phyloP scores from a whole-genome alignment of 75 land plant genomes.

The Pinus taeda region DNA sequence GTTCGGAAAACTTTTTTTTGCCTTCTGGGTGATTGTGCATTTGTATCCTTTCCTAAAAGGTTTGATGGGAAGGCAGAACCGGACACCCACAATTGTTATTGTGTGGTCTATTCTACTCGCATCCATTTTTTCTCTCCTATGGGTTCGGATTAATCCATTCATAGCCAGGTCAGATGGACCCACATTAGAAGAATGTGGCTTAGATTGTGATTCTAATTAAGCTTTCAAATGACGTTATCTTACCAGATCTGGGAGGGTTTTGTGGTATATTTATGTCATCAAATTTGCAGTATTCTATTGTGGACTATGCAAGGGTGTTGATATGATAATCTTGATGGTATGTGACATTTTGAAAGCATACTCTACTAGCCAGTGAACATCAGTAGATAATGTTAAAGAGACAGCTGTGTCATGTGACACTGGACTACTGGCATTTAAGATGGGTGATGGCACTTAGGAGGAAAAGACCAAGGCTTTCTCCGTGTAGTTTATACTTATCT shows the following conservation, averaged over 20 bases:
- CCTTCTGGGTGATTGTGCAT: conserved; percentile 80
- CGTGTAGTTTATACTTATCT: conserved; percentile 7
- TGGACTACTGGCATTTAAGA: not conserved
- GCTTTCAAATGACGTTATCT: not conserved
- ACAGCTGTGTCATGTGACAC: not conserved
- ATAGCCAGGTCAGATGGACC: conserved; percentile 53
- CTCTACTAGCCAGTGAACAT: not conserved
- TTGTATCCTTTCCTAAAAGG: conserved; percentile 74
- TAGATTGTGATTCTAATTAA: conserved; percentile 66
- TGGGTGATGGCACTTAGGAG: conserved; percentile 3
- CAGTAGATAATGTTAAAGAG: not conserved
- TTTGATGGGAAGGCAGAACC: conserved; percentile 56
- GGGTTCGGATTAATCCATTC: conserved; percentile 67
- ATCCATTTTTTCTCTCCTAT: conserved; percentile 58
- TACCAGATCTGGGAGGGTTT: not conserved
- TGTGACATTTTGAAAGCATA: conserved; percentile 1
- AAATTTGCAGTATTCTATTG: not conserved
- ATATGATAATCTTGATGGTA: not conserved
- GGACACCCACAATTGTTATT: conserved; percentile 61
- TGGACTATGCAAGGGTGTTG: too few relatives aligned
- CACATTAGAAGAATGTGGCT: conserved; percentile 63
- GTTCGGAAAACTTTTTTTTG: conserved; percentile 63
- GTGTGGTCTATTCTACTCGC: conserved; percentile 77
- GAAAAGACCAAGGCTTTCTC: not conserved
- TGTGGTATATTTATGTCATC: not conserved